Evolutionary conservation across 2,329 filamentous ascomycete species (phyloP), one percentile per base, ranked within the genome.

Genomic region (Ophiostoma himal-ulmi): DNA sequence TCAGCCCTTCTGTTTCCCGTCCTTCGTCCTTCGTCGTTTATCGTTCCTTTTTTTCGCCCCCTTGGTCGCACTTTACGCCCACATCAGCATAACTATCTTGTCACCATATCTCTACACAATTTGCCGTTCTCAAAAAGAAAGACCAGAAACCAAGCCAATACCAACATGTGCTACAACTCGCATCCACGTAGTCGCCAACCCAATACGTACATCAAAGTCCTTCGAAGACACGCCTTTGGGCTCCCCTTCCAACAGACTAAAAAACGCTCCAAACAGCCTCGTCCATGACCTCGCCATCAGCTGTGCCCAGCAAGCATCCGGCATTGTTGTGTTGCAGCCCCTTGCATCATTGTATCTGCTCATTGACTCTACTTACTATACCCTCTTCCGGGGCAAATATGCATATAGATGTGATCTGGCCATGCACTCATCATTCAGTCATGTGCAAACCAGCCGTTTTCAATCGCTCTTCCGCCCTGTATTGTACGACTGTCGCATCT

Each of bases 151-250:
- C 44, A 48, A n/a, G 37, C 8, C 44, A 17, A 3, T 26, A 30
- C 22, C 34, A 64, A 17, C 60, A 64, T 64, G 60, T 64, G 60
- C 60, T 39, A n/a, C 60, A 64, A 22, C 60, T 39, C 17, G 60
- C 60, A 37, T 37, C 20, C 60, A 39, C 60, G 60, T 64, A 64
- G 60, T 64, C 60, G 60, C 34, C 60, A 64, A n/a, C n/a, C 34
- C 57, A 26, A 62, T 62, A 62, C 57, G 57, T 62, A 62, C 57
- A 62, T 62, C 57, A 22, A 48, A 48, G 57, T 36, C 26, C 22
- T 62, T 8, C 57, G 10, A 44, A 48, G n/a, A 62, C 26, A 20
- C 57, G 5, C 57, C 22, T 26, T 17, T 34, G 26, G 14, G 11
- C 57, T 3, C 34, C 5, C 26, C 26, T 34, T 6, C 11, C 57